Conservation (phyloP, 352 stramenopile genomes). For the Globisporangium parvum region DNA sequence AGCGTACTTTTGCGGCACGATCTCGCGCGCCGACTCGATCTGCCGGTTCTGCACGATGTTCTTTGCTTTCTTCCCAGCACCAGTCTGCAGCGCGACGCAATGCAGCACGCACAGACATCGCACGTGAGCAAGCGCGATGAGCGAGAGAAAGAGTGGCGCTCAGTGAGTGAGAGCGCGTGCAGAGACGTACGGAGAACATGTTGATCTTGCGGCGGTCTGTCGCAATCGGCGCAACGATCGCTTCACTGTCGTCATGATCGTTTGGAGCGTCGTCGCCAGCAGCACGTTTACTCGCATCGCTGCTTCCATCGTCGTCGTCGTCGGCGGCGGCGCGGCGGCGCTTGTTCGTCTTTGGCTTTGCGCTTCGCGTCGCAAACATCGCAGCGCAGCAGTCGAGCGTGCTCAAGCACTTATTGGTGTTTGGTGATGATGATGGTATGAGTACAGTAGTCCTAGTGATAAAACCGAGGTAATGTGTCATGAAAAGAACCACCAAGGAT, state of each 20-base stretch:
- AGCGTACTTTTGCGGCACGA: conserved; percentile 73
- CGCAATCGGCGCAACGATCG: conserved; percentile 20
- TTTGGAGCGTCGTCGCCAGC: not conserved
- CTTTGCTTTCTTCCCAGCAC: conserved; percentile 41
- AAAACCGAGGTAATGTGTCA: too few species aligned
- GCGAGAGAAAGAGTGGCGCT: not conserved
- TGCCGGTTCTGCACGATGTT: conserved; percentile 54
- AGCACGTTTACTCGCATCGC: not conserved
- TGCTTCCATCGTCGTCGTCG: not conserved
- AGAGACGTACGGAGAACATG: conserved; percentile 43
- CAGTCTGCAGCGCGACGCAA: conserved; percentile 25
- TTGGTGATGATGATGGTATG: too few species aligned
- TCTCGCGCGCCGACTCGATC: conserved; percentile 67
- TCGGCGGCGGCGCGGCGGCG: conserved; percentile 11
- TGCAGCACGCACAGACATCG: not conserved
- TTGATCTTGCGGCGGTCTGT: conserved; percentile 39
- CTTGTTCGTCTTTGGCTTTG: conserved; percentile 21
- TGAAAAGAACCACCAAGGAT: too few species aligned
- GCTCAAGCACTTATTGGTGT: too few species aligned
- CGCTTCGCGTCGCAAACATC: conserved; percentile 16
- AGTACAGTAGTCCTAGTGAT: too few species aligned
- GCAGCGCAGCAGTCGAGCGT: not conserved
- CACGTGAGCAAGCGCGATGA: not conserved
- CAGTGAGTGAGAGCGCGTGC: not conserved
- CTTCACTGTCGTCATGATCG: conserved; percentile 16